These are phyloP conservation scores for Diaporthe eres DNA, from an alignment of 2,329 filamentous ascomycete species.

Conservation along the genomic window DNA sequence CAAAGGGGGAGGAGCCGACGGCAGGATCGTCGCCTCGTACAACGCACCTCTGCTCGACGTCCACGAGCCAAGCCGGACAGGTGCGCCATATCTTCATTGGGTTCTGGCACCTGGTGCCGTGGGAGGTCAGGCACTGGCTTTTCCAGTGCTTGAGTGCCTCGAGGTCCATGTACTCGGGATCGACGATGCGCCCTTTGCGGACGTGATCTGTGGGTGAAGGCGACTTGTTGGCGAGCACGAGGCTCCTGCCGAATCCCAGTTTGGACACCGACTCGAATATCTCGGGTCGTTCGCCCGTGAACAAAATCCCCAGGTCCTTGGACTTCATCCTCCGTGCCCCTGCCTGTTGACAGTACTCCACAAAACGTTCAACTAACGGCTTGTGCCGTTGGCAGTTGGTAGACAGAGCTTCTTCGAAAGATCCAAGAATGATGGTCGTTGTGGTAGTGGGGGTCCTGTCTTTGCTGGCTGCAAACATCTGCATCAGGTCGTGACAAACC, in stretches of 20 bases:
- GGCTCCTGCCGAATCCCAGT: neutral
- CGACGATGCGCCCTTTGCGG: conserved; percentile 6
- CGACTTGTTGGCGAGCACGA: conserved; percentile 4
- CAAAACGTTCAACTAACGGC: neutral
- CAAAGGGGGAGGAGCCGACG: neutral
- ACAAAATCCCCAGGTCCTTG: neutral
- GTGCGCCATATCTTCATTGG: conserved; percentile 18
- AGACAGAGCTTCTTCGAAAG: conserved; percentile 4
- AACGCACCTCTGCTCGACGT: neutral
- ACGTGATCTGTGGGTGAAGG: neutral
- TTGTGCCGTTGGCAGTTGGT: conserved; percentile 1
- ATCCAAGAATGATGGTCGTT: neutral
- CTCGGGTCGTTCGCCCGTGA: neutral
- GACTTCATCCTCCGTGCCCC: neutral
- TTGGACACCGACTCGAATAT: neutral
- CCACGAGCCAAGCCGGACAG: neutral
- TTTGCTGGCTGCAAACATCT: conserved; percentile 13
- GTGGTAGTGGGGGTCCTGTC: neutral
- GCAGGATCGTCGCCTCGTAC: neutral
- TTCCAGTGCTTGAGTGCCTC: conserved; percentile 12
- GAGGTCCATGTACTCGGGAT: neutral
- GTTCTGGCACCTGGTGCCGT: conserved; percentile 2
- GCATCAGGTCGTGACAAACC: neutral
- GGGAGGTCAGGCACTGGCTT: neutral
- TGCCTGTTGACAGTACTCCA: neutral